Evolutionary conservation across 345 rosid genomes (phyloP), one percentile per base, ranked within the genome.

Genomic region (rapeseed (Brassica napus)): DNA sequence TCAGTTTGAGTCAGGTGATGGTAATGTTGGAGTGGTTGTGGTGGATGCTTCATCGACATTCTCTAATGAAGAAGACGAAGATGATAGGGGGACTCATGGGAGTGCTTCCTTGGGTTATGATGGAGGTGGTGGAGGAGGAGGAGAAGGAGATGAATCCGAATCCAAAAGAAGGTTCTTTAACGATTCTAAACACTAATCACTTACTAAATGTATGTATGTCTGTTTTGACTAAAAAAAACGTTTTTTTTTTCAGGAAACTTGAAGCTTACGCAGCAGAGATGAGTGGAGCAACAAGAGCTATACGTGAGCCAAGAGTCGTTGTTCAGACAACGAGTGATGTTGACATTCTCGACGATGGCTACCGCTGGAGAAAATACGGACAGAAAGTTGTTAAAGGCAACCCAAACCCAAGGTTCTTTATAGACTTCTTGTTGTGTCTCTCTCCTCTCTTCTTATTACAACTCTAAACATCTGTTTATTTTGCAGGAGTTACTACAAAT

Each of bases 311-410:
- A n/a, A 89, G 99, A 83, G 98, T 95, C 44, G 98, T 95, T 65
- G 99, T 95, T 69, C 99, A 95, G 86, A 95, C 99, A 78, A 89
- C 96, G 4, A 95, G 99, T 69, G 99, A 95, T 77, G 97, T 95
- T 58, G 97, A 93, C 81, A 95, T 95, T 68, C 97, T 95, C 7
- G 99, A 95, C 32, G 99, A 95, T 84, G 97, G 99, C 32, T 95
- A 95, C 72, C 91, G 98, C 42, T 95, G 99, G 99, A 86, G 98
- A 80, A 95, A 95, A 80, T 95, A 95, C 65, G 98, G 99, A 59
- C 99, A 95, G 86, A 95, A 95, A 87, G 99, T 95, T 42, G 99
- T 95, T 44, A 95, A 95, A 89, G 99, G 99, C 74, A 95, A 95
- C 77, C 98, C 99, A 28, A 95, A 95, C 77, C 99, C 99, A 2